Evolutionary conservation across 2,329 filamentous ascomycete genomes (phyloP).

Genomic region (Coniochaeta hoffmannii): DNA sequence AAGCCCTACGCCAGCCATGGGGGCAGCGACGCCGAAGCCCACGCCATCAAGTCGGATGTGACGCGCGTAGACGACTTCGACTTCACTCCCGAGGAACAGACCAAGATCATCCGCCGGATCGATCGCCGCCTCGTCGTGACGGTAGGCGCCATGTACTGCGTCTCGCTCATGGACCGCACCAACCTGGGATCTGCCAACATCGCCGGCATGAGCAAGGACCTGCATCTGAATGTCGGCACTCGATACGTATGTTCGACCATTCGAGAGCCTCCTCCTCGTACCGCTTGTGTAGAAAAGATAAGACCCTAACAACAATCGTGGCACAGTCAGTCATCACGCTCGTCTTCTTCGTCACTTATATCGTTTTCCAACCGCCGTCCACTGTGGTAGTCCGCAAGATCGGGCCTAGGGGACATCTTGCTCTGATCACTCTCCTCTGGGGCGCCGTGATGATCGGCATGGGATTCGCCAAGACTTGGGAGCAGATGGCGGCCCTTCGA

Average conservation of each 20-base stretch:
- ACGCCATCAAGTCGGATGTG: background rate
- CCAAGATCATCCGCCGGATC: slow-evolving; percentile 59
- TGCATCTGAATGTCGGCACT: slow-evolving; percentile 32
- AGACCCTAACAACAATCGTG: too few relatives aligned
- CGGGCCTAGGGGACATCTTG: slow-evolving; percentile 52
- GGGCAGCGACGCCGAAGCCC: background rate
- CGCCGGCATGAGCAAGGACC: slow-evolving; percentile 51
- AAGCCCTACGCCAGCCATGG: background rate
- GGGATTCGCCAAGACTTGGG: slow-evolving; percentile 51
- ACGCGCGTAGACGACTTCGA: slow-evolving; percentile 16
- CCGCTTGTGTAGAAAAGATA: too few relatives aligned
- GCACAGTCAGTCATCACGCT: slow-evolving; percentile 59
- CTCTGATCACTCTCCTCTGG: slow-evolving; percentile 49
- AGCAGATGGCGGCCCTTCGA: slow-evolving; percentile 45
- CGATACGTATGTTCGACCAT: slow-evolving; percentile 31
- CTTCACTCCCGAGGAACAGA: slow-evolving; percentile 56
- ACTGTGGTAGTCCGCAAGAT: slow-evolving; percentile 61
- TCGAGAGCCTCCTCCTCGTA: too few relatives aligned
- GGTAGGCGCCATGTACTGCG: slow-evolving; percentile 62
- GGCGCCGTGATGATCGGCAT: slow-evolving; percentile 57
- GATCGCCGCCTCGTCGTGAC: slow-evolving; percentile 58
- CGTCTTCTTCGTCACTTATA: slow-evolving; percentile 69
- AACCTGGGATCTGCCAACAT: slow-evolving; percentile 69
- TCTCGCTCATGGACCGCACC: slow-evolving; percentile 71
- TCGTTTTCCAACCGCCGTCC: slow-evolving; percentile 63